Evolutionary conservation across 2,329 filamentous ascomycete genomes (phyloP), one percentile per base, ranked within the genome.

Genomic region (Pseudocercospora fijiensis): DNA sequence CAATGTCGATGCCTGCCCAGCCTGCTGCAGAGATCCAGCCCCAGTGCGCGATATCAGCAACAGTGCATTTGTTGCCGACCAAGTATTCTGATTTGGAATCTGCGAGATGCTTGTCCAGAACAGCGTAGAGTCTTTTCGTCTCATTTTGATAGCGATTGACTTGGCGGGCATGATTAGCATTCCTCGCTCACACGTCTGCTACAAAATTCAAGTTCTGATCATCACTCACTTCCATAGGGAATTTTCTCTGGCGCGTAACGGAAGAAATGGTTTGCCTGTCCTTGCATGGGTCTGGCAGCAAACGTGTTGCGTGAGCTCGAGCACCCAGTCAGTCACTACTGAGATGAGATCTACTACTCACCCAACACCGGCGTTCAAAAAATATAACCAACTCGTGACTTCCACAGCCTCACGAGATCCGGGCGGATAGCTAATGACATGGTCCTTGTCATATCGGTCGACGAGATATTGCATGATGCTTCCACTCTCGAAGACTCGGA

Each of bases 391-490:
- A 78, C 86, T 93, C 73, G 86, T 91, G 43, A 73, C 70, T 60
- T 76, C 90, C 78, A 90, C 92, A 76, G 88, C 85, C 77, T 96
- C 92, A 53, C 87, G 82, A 6, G 86, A 85, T 11, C 87, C 91
- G 22, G 78, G 78, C 0, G 91, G 90, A 75, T 90, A 96, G 51
- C 88, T 92, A 64, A 96, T 85, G 80, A 92, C 94, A 82, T 95
- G 81, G 59, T 93, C 89, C 27, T 82, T 84, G 77, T 69, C 67
- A 64, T 87, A 85, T 18, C 72, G 58, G 58, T 92, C 89, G 18
- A 90, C 86, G 5, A 96, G 84, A 76, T 96, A 96, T 77, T 92
- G 87, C 79, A 96, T 81, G 74, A 96, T 95, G 67, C 88, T 86
- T 62, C 91, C 92, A 67, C 87, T 90, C 78, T 96, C 92, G 74